These are phyloP conservation scores for Meredithiella fracta DNA, from an alignment of 2,329 filamentous ascomycete species.

Conservation along the genomic window DNA sequence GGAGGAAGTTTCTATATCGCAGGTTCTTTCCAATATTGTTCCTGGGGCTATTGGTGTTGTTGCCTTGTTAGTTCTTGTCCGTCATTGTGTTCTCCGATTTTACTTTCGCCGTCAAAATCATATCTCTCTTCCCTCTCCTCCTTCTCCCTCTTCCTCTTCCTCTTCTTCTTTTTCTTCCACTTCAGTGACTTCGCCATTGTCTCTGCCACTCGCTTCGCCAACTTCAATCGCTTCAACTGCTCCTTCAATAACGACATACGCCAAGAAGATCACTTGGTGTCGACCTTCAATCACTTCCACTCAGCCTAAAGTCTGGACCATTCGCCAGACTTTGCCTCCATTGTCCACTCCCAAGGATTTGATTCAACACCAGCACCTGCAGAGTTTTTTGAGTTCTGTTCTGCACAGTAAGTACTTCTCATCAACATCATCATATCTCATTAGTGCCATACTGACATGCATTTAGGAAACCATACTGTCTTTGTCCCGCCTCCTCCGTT, in stretches of 20 bases:
- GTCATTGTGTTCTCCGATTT: background rate
- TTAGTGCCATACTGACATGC: background rate
- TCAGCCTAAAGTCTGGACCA: background rate
- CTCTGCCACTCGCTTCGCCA: background rate
- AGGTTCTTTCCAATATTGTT: background rate
- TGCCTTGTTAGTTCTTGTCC: background rate
- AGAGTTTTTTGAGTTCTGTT: constrained; percentile 4
- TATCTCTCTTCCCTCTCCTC: background rate
- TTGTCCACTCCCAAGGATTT: background rate
- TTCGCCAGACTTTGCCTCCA: background rate
- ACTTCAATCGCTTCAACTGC: background rate
- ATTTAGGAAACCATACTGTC: background rate
- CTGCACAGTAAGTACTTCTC: background rate
- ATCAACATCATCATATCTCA: background rate
- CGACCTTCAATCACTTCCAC: background rate
- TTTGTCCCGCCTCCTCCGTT: constrained; percentile 29
- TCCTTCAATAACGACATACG: constrained; percentile 9
- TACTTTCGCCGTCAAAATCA: background rate
- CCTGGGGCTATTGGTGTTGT: background rate
- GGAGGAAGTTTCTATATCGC: background rate
- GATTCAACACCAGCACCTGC: constrained; percentile 1
- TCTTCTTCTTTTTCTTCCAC: background rate
- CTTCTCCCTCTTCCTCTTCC: background rate
- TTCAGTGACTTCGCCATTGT: background rate
- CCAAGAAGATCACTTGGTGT: constrained; percentile 2